These are phyloP conservation scores for Ogataea nitratoaversa DNA, from an alignment of 805 yeast species.

Conservation along the genomic window DNA sequence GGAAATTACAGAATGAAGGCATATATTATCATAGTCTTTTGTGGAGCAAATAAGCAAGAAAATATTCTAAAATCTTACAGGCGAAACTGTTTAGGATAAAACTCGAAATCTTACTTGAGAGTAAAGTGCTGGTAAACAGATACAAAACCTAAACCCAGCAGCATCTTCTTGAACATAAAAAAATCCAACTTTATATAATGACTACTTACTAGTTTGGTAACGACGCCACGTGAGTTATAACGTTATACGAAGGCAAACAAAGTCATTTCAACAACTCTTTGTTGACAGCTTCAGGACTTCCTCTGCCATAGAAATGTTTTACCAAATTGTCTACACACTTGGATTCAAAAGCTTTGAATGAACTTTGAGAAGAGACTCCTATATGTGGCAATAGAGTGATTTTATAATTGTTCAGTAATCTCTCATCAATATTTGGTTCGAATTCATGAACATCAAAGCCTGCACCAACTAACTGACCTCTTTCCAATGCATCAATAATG, in stretches of 20 bases:
- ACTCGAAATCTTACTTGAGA: too few relatives aligned
- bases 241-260: background rate
- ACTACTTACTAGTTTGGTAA: too few relatives aligned
- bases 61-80: too few relatives aligned
- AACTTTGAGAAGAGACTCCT: conserved; percentile 34
- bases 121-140: too few relatives aligned
- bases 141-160: too few relatives aligned
- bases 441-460: conserved; percentile 42
- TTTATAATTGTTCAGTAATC: conserved; percentile 31
- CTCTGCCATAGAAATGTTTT: conserved; percentile 33
- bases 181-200: too few relatives aligned
- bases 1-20: too few relatives aligned
- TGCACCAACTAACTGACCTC: conserved; percentile 39
- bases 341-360: conserved; percentile 35
- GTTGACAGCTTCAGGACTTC: conserved; percentile 30
- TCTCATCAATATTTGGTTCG: conserved; percentile 35
- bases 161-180: too few relatives aligned
- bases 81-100: too few relatives aligned
- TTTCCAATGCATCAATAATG: conserved; percentile 35
- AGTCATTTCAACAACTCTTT: conserved; percentile 8
- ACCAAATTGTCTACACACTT: conserved; percentile 35
- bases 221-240: background rate
- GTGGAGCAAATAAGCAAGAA: too few relatives aligned
- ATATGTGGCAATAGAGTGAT: conserved; percentile 36
- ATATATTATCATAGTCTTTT: too few relatives aligned